Evolutionary conservation across 2,329 filamentous ascomycete species (phyloP).

Genomic region (Epichloe sibirici): DNA sequence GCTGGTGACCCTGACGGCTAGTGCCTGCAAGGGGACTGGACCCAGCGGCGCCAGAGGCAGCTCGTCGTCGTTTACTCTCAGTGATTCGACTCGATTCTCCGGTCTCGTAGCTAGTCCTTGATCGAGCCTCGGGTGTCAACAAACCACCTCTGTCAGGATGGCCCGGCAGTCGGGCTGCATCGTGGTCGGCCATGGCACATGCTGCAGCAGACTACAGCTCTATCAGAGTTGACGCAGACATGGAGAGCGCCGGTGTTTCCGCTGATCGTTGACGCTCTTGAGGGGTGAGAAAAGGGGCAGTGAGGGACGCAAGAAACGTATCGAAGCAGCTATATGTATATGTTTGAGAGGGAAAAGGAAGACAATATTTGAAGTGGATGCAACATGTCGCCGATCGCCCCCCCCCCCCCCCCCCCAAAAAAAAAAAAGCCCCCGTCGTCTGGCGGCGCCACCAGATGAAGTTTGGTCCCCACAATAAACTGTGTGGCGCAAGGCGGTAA

Average conservation of each 20-base stretch:
- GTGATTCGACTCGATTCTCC: constrained; percentile 28
- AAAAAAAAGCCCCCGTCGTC: too few relatives aligned
- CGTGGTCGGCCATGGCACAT: constrained; percentile 14
- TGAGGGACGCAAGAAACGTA: background rate
- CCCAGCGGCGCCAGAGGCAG: constrained; percentile 11
- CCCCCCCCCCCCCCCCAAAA: too few relatives aligned
- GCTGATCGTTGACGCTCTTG: background rate
- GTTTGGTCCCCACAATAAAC: too few relatives aligned
- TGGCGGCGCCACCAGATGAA: too few relatives aligned
- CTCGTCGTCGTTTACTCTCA: background rate
- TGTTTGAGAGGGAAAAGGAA: background rate
- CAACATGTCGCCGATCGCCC: background rate
- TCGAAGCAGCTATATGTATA: background rate
- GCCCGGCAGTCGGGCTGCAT: constrained; percentile 8
- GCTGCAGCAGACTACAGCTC: constrained; percentile 6
- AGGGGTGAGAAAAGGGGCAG: background rate
- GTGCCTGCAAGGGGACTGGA: constrained; percentile 11
- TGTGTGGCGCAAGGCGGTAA: too few relatives aligned
- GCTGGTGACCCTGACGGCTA: constrained; percentile 4
- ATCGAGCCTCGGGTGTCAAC: constrained; percentile 7
- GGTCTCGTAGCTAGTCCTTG: constrained; percentile 25
- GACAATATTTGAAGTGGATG: background rate
- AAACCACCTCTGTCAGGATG: constrained; percentile 5
- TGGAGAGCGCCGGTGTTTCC: background rate
- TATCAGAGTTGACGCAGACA: background rate